Base-by-base conservation (phyloP, 345 rosid species). In the Reutealis trisperma region DNA sequence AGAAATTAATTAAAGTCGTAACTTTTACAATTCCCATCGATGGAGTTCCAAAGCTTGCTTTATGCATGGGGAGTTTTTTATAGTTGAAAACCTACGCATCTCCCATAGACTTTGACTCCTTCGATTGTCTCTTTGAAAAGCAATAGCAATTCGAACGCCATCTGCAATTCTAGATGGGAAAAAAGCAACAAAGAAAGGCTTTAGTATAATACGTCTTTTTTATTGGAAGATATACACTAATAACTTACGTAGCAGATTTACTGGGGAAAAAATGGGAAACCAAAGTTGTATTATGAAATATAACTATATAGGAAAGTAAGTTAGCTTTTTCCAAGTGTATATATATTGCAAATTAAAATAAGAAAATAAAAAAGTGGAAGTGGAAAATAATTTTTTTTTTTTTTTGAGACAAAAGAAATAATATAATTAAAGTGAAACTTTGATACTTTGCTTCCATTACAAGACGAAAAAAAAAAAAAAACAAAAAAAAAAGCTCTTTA, bases 371-470 rank as follows among this genome's bases (percentile, higher is more conserved):
- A 54, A 65, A 70, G 47, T 5, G 22, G 18, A 54, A 6, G 47
- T 34, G 37, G 37, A 42, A 24, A 44, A 55, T 69, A 66, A n/a
- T 51, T 37, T n/a, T n/a, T n/a, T n/a, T n/a, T n/a, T n/a, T 45
- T 45, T 8, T 45, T 41, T 0, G 1, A 19, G 45, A 37, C n/a
- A 61, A 67, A 70, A 1, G 47, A 41, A 70, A 32, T 55, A 68
- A 62, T 34, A 52, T 57, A n/a, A n/a, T n/a, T n/a, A 63, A 73
- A 80, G 54, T 57, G 58, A 75, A 81, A 66, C 67, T 54, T 75
- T 64, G 65, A 73, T 65, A 69, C 71, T 54, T 77, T 49, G 63
- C 82, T 75, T 84, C 74, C 34, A 77, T 44, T 67, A 62, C 75
- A 77, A 74, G 81, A 72, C 77, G 44, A 32, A 30, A 45, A 27